Conservation (phyloP, 2,329 filamentous ascomycete species). For the Aspergillus latus region DNA sequence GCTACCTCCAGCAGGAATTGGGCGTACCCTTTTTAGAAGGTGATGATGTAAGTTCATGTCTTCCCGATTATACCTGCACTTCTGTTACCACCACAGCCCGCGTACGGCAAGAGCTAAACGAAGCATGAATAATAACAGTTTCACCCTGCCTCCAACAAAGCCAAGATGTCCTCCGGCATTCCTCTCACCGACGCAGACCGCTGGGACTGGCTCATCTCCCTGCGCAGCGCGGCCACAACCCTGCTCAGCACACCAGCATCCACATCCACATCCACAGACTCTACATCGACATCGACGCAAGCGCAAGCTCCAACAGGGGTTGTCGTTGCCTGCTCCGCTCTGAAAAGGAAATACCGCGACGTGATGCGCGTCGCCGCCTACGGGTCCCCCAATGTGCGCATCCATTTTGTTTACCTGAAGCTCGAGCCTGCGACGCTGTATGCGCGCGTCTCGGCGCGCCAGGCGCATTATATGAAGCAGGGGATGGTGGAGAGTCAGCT, state of each 20-base stretch:
- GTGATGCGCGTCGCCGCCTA: conserved; percentile 80
- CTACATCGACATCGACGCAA: background rate
- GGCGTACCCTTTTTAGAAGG: conserved; percentile 72
- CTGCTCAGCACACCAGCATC: conserved; percentile 44
- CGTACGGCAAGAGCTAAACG: too few species aligned
- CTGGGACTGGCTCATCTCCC: conserved; percentile 90
- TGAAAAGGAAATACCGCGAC: conserved; percentile 97
- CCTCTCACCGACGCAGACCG: conserved; percentile 90
- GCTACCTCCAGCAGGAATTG: conserved; percentile 62
- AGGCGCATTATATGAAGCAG: conserved; percentile 93
- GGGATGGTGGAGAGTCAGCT: conserved; percentile 95
- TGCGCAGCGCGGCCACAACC: conserved; percentile 64
- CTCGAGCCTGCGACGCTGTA: conserved; percentile 74
- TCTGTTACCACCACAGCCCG: too few species aligned
- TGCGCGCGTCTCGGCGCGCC: conserved; percentile 68
- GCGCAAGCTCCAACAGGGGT: conserved; percentile 63
- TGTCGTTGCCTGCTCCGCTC: conserved; percentile 92
- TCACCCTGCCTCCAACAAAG: conserved; percentile 66
- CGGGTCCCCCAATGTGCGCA: conserved; percentile 67
- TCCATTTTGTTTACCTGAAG: conserved; percentile 91
- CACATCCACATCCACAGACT: conserved; percentile 20
- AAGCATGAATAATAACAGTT: conserved; percentile 29
- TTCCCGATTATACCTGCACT: too few species aligned
- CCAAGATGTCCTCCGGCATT: conserved; percentile 84
- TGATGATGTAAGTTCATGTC: conserved; percentile 62